phyloP scores from a whole-genome alignment of 495 filamentous ascomycete genomes.

The Penicillium flavigenum region DNA sequence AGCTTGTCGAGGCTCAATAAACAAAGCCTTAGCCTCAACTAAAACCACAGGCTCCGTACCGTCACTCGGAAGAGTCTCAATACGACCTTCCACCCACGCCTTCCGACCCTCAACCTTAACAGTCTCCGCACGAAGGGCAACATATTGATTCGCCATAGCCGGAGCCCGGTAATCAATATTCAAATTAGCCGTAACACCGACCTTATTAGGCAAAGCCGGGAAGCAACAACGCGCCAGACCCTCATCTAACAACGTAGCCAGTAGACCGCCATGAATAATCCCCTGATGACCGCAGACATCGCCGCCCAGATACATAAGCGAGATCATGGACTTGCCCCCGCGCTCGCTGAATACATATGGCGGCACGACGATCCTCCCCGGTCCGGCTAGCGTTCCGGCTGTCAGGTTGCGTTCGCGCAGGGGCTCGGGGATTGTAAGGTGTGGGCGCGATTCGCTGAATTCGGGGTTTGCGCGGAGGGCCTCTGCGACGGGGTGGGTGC shows the following conservation, averaged over 20 bases:
- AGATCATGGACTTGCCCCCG: conserved; percentile 68
- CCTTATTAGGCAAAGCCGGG: conserved; percentile 79
- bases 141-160: conserved; percentile 69
- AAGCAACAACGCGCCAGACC: conserved; percentile 90
- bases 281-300: conserved; percentile 90
- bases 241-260: conserved; percentile 92
- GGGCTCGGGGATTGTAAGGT: conserved; percentile 73
- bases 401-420: conserved; percentile 75
- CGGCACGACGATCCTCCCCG: conserved; percentile 76
- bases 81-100: conserved; percentile 89
- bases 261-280: conserved; percentile 85
- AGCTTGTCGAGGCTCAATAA: conserved; percentile 84
- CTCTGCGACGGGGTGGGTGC: conserved; percentile 67
- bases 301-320: conserved; percentile 74
- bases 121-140: conserved; percentile 78
- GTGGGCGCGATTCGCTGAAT: conserved; percentile 77
- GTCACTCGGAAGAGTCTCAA: conserved; percentile 74
- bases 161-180: conserved; percentile 87
- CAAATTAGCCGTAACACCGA: conserved; percentile 88
- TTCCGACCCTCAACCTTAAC: conserved; percentile 90
- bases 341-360: conserved; percentile 73
- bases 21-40: conserved; percentile 79
- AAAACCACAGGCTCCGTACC: conserved; percentile 64
- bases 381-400: conserved; percentile 73
- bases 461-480: conserved; percentile 65